Conservation (phyloP, 2,329 filamentous ascomycete genomes). For the Cyphellophora attinorum region DNA sequence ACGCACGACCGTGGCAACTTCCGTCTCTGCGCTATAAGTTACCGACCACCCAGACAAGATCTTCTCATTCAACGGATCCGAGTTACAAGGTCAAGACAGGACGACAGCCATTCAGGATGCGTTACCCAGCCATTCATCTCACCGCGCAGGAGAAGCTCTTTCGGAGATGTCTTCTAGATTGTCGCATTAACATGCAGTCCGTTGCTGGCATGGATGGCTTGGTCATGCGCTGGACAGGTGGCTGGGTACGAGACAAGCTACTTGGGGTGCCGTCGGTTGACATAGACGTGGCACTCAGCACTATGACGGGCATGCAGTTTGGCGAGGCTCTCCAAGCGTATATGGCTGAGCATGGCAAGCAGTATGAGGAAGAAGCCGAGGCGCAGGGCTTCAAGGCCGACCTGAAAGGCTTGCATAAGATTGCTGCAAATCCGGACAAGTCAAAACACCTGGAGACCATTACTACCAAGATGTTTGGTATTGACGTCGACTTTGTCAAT, state of each 20-base stretch:
- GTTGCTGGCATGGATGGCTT: conserved; percentile 21
- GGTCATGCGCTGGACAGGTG: conserved; percentile 37
- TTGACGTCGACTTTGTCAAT: conserved; percentile 92
- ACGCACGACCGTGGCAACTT: no score
- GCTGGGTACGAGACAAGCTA: conserved; percentile 42
- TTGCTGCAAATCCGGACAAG: conserved; percentile 86
- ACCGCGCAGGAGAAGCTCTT: conserved; percentile 18
- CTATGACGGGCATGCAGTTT: conserved; percentile 40
- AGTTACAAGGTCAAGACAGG: no score
- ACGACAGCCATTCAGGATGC: no score
- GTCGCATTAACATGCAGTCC: conserved; percentile 12
- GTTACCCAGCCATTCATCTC: conserved; percentile 6
- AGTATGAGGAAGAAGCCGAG: conserved; percentile 34
- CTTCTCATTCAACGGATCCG: no score
- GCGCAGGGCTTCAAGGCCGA: conserved; percentile 28
- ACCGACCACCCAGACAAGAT: no score
- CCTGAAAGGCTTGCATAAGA: conserved; percentile 66
- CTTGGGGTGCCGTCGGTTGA: conserved; percentile 36
- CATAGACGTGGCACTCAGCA: conserved; percentile 40
- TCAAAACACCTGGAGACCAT: conserved; percentile 93
- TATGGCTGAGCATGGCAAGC: conserved; percentile 27
- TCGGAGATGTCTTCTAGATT: conserved; percentile 18
- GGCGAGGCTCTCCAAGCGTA: conserved; percentile 34
- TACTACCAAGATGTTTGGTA: conserved; percentile 71
- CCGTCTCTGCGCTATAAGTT: no score